Percentiles rank a stretch among this genome's conserved stretches.
Evolutionary conservation across 108 stramenopile genomes (phyloP).

Genomic region (Cyclostephanos invisitatus): DNA sequence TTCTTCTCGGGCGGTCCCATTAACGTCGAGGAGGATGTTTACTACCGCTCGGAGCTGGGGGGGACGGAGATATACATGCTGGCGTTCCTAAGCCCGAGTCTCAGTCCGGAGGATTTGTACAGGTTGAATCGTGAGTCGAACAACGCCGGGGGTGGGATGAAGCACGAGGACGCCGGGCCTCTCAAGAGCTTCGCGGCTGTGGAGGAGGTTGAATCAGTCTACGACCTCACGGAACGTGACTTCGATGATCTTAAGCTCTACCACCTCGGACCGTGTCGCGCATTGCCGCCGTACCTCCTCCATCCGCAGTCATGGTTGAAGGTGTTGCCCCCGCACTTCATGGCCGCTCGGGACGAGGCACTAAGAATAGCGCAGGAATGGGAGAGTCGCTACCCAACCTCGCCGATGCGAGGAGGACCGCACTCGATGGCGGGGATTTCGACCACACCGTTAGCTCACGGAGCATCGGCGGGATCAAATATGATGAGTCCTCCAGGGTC

Average conservation of each 20-base stretch:
- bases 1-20: conserved; percentile 91
- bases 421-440: not conserved
- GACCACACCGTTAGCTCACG: not conserved
- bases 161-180: conserved; percentile 40
- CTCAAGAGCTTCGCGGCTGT: conserved; percentile 70
- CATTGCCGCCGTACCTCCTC: conserved; percentile 78
- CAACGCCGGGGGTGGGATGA: conserved; percentile 11
- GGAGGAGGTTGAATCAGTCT: conserved; percentile 81
- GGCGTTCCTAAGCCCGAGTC: conserved; percentile 77
- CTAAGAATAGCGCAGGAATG: conserved; percentile 67
- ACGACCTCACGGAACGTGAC: conserved; percentile 80
- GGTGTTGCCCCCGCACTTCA: conserved; percentile 81
- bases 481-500: conserved; percentile 25
- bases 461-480: conserved; percentile 5
- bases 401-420: conserved; percentile 1
- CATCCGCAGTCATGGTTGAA: conserved; percentile 83
- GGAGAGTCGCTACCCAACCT: conserved; percentile 32
- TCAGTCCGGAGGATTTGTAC: conserved; percentile 82
- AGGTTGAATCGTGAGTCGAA: conserved; percentile 44
- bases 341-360: conserved; percentile 68
- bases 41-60: conserved; percentile 84
- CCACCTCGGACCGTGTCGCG: conserved; percentile 86
- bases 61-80: conserved; percentile 88
- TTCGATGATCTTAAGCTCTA: conserved; percentile 86
- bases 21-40: conserved; percentile 88